These are phyloP conservation scores for Gleditsia sinensis DNA, from an alignment of 306 rosid genomes.

Conservation along the genomic window DNA sequence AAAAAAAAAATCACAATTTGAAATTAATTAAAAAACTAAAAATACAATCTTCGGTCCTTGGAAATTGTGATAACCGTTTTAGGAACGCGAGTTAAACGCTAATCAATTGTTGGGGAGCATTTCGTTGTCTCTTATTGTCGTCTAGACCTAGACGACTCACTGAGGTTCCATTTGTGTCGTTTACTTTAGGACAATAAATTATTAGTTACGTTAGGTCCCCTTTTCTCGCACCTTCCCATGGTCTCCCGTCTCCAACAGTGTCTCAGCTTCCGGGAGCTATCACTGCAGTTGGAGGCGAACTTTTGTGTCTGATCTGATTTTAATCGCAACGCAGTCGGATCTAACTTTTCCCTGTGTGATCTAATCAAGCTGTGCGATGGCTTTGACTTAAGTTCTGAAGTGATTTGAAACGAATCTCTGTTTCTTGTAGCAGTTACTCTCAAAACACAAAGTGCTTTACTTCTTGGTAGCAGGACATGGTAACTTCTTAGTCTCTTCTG, in stretches of 20 bases:
- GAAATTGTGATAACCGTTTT: neutral
- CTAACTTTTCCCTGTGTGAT: neutral
- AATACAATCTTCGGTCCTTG: no score
- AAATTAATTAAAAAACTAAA: no score
- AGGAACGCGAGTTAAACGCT: neutral
- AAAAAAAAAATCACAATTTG: no score
- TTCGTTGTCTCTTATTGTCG: neutral
- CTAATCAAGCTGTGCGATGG: neutral
- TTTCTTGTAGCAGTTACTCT: neutral
- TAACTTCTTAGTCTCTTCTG: constrained; percentile 32
- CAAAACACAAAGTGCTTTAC: neutral
- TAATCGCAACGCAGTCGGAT: neutral
- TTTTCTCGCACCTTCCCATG: neutral
- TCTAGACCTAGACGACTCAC: neutral
- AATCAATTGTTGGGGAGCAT: neutral
- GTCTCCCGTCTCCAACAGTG: neutral
- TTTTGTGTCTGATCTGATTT: neutral
- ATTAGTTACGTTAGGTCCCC: no score
- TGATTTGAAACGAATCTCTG: neutral
- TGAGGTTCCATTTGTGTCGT: neutral
- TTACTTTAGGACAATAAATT: neutral
- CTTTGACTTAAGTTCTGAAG: neutral
- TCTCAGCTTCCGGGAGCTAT: neutral
- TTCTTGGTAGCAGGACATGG: constrained; percentile 40
- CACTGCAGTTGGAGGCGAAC: neutral